These are phyloP conservation scores for Kitagawia praeruptora DNA, from an alignment of 129 eudicot species.

Conservation along the genomic window DNA sequence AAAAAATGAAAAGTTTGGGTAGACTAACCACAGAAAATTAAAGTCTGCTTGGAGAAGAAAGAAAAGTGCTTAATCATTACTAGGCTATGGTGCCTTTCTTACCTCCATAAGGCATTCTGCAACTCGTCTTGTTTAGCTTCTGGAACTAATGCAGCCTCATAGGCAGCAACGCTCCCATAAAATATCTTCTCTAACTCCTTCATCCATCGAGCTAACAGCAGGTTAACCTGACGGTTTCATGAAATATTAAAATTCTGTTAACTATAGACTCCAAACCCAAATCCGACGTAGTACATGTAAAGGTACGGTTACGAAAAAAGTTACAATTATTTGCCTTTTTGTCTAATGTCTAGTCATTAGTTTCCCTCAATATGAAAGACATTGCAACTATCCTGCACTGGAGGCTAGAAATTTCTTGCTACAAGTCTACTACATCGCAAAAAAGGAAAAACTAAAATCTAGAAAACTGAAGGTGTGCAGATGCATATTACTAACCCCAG, in stretches of 20 bases:
- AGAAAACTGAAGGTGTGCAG: slow-evolving; percentile 8
- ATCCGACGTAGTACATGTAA: neutral
- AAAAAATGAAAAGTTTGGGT: neutral
- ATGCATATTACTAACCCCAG: slow-evolving; percentile 71
- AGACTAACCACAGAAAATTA: neutral
- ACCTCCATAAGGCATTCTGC: slow-evolving; percentile 83
- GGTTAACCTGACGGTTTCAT: slow-evolving; percentile 57
- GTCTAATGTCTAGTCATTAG: neutral
- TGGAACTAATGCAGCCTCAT: slow-evolving; percentile 76
- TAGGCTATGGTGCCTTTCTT: neutral
- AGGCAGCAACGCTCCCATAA: slow-evolving; percentile 87
- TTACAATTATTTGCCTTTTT: neutral
- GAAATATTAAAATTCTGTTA: neutral
- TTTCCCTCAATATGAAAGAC: neutral
- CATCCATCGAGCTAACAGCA: slow-evolving; percentile 82
- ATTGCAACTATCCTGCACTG: neutral
- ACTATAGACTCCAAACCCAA: neutral
- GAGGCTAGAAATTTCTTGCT: neutral
- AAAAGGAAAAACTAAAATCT: neutral
- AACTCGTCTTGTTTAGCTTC: slow-evolving; percentile 81
- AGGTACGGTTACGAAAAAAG: neutral
- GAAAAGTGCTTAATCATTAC: neutral
- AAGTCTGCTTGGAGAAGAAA: neutral
- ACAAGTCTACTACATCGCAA: neutral
- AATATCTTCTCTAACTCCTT: slow-evolving; percentile 88